Base-by-base conservation (phyloP, 345 rosid species). In the Citropsis articulata region DNA sequence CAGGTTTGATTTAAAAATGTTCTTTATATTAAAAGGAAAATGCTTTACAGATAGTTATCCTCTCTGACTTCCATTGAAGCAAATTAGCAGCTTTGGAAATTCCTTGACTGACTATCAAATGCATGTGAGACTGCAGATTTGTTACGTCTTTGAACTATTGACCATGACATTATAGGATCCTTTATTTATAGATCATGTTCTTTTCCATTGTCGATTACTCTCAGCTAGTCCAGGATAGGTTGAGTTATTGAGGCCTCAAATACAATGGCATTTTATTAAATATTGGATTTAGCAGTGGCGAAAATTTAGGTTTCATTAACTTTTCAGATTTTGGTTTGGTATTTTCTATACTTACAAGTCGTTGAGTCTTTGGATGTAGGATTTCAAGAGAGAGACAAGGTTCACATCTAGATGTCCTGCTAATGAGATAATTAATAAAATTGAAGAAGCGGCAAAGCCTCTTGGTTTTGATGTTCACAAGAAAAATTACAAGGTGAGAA, bases 371-470 rank as follows among this genome's bases (percentile, higher is more conserved):
- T 79, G 61, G 61, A 69, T 81, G 69, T 87, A 89, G 96, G 96
- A 77, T 70, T 90, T 91, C 71, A 93, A 93, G 90, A 87, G 97
- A 85, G 98, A 93, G 84, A 95, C 98, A 18, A 91, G 98, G 79
- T 91, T 95, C 81, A 90, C 99, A 59, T 85, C 96, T 3, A 89
- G 73, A 84, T 86, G 92, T 81, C 87, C 96, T 2, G 99, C 99
- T 18, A 88, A 87, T 69, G 98, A 95, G 90, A 93, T 95, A 78
- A 84, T 95, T 63, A 80, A 84, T 64, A 95, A 90, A 91, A 93
- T 95, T 36, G 98, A 93, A 86, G 90, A 87, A 86, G 97, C 94
- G 62, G 98, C 92, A 25, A 91, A 90, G 85, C 99, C 99, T 82
- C 98, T 95, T 24, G 99, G 98, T 30, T 95, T 92, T 36, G 95